Conservation (phyloP, 805 yeast genomes). For the Yarrowia sp. region DNA sequence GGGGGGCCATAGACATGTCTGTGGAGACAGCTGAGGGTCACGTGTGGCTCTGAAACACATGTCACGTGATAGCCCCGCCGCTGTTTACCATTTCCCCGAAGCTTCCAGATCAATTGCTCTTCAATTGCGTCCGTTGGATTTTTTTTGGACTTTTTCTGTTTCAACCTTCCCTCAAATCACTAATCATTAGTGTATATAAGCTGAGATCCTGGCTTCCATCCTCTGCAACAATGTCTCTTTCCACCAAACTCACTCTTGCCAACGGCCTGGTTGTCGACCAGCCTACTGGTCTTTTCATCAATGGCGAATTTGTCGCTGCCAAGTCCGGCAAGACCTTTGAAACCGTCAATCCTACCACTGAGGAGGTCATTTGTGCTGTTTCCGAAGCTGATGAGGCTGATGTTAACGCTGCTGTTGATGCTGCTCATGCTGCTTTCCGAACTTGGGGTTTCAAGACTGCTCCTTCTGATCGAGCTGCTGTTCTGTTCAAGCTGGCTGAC, state of each 20-base stretch:
- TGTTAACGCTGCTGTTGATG: conserved; percentile 77
- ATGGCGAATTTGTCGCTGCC: conserved; percentile 69
- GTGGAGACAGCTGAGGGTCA: background rate
- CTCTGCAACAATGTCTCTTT: background rate
- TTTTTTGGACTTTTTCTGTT: background rate
- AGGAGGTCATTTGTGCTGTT: conserved; percentile 61
- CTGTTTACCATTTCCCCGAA: no score
- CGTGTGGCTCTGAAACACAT: background rate
- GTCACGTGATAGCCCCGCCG: background rate
- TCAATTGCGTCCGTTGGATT: background rate
- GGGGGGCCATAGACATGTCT: background rate
- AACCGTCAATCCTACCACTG: conserved; percentile 46
- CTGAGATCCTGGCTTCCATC: background rate
- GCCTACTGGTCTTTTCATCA: conserved; percentile 86
- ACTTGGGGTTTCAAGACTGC: conserved; percentile 72
- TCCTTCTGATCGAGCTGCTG: conserved; percentile 52
- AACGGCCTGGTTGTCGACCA: conserved; percentile 65
- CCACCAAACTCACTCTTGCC: conserved; percentile 46
- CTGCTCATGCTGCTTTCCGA: conserved; percentile 74
- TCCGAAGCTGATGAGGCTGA: conserved; percentile 75
- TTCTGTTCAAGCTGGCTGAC: conserved; percentile 72
- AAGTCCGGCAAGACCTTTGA: conserved; percentile 57
- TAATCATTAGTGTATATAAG: conserved; percentile 11
- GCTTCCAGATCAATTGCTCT: background rate
- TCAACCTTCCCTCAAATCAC: background rate